Base-by-base conservation (phyloP, 768 basidiomycete species). In the Suillus paluster region DNA sequence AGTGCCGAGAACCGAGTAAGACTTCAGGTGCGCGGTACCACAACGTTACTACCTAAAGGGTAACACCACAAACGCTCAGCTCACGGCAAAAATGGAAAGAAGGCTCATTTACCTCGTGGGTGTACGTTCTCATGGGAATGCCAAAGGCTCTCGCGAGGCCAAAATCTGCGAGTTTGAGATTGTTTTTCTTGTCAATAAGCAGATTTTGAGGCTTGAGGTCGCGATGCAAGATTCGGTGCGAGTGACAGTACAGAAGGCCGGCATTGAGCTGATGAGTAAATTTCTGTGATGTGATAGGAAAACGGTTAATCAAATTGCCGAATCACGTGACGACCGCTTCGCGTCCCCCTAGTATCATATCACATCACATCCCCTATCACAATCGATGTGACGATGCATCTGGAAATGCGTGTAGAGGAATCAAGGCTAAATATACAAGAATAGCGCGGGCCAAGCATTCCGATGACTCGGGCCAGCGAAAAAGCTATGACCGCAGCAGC, bases 11-110 rank as follows among this genome's bases (percentile, higher is more conserved):
- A 34, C 97, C 97, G 2, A 99, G 88, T 21, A 99, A 81, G 55
- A 99, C 97, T 75, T 99, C 97, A 4, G 97, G 97, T 5, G 97
- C 94, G 54, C 97, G 94, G 74, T 99, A 99, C 97, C 97, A 99
- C 42, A 99, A 84, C 11, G 97, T 99, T 23, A 99, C 97, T 53
- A 99, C 97, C 97, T 99, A 72, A 5, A 50, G n/a, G n/a, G 60
- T 58, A 34, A 60, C 54, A 75, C 46, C 21, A 11, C 23, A 50
- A 33, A 52, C 19, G 25, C 4, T 23, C 48, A 60, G 42, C 36
- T 53, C n/a, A 50, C 12, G 48, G 38, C 42, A 9, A 25, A 56
- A 49, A 58, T 19, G 54, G 27, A 59, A 55, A 25, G 10, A 34
- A 19, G 50, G 10, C 10, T 19, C 39, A 64, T 82, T 63, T 63